Evolutionary conservation across 768 basidiomycete species (phyloP), one percentile per base, ranked within the genome.

Genomic region (Amanita brunnescens): DNA sequence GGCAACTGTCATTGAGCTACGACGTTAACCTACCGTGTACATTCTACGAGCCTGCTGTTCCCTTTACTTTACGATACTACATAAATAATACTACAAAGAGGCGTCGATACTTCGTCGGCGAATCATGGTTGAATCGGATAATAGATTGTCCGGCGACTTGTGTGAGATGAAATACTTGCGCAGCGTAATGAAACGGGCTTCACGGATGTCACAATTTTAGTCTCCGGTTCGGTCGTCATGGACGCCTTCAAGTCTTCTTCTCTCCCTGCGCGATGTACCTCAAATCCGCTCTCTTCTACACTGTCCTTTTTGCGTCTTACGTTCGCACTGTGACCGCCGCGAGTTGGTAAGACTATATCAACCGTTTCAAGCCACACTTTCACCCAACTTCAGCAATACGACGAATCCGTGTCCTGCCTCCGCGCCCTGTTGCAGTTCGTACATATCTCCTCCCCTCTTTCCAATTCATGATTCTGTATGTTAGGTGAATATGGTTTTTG

Each of bases 401-500:
- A 76, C 72, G 9, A 64, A 62, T 6, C 69, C 66, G 6, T 79
- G 78, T 58, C 69, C 75, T 16, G 53, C 64, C 7, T 61, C 67
- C 16, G 69, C 72, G 14, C 77, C 78, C 12, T 80, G 78, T 57
- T 79, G 77, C 64, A 78, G 76, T 77, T 61, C 23, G 75, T 69
- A 37, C 52, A 14, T 33, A 32, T 35, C 30, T 48, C 16, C 41
- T 12, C 16, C 14, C n/a, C 21, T 10, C 5, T 29, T 21, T 49
- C 9, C 6, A 23, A 12, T 29, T 37, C 48, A 32, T 26, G 2
- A 41, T 37, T 46, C 49, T 34, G 33, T 48, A 12, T 29, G 43
- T 30, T 57, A 76, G 75, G 75, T 61, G 75, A 78, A 71, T 80
- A 67, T 52, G 77, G 78, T 3, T 80, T 73, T 55, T 80, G 78